Evolutionary conservation across 306 rosid genomes (phyloP), one percentile per base, ranked within the genome.

Genomic region (Gillenia trifoliata): DNA sequence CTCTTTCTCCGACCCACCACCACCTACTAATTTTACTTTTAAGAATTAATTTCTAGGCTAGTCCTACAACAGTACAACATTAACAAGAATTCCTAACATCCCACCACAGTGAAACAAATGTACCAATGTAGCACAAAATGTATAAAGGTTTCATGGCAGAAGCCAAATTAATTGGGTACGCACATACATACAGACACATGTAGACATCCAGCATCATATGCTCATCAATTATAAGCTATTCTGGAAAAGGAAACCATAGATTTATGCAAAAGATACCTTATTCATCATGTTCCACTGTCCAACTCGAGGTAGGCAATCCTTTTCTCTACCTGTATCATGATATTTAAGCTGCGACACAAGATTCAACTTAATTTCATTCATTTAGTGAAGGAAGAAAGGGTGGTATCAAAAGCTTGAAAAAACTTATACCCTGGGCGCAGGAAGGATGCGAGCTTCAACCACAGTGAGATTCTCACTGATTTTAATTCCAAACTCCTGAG

Each of bases 271-370:
- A 56, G 64, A 54, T 71, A 94, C 99, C 96, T 94, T 94, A 2
- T 94, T 94, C 99, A 90, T 94, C 99, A 94, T 94, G 25, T 94
- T 94, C 99, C 99, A 94, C 16, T 92, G 99, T 17, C 99, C 99
- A 78, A 94, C 96, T 76, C 89, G 95, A 16, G 99, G 99, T 6
- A 92, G 79, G 66, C 97, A 92, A 83, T 94, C 92, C 74, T 83
- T 94, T 77, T 90, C 99, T 80, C 91, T 89, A n/a, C 99, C 99
- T 0, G 99, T 85, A 45, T 94, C 97, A 77, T 92, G 93, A 82
- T 94, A 94, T 77, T 94, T 94, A 28, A 94, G 89, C 99, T 94
- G 92, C 61, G 11, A 74, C 56, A 78, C 61, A 29, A 55, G 22
- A 25, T 59, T 20, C 29, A 31, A 20, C 62, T 71, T 71, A 56